These are phyloP conservation scores for Vanrija sp. DNA, from an alignment of 1,284 basidiomycete genomes.

Conservation along the genomic window DNA sequence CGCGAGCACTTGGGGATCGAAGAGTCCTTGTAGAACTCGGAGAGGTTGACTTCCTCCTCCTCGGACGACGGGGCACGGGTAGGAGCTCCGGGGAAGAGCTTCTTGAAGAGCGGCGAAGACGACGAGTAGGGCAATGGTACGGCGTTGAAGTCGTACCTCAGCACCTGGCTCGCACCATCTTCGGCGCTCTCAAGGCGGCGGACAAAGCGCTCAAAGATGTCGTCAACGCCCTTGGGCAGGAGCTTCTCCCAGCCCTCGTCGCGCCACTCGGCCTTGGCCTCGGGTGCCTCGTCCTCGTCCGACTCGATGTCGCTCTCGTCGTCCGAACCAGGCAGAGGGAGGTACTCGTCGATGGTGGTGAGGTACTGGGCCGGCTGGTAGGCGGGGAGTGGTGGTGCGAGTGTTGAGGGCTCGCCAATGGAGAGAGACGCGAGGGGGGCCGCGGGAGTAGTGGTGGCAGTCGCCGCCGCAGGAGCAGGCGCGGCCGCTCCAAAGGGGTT, in stretches of 20 bases:
- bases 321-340: conserved; percentile 32
- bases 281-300: conserved; percentile 28
- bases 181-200: conserved; percentile 40
- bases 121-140: conserved; percentile 47
- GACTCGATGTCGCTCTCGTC: conserved; percentile 21
- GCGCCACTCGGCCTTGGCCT: conserved; percentile 28
- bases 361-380: conserved; percentile 49
- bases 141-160: conserved; percentile 49
- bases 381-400: conserved; percentile 40
- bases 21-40: conserved; percentile 28
- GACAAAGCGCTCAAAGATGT: conserved; percentile 48
- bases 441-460: not conserved
- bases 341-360: conserved; percentile 47
- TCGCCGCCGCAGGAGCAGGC: not conserved
- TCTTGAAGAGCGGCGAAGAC: conserved; percentile 38
- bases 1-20: conserved; percentile 36
- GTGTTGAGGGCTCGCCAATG: conserved; percentile 16
- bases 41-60: conserved; percentile 36
- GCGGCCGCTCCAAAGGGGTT: conserved; percentile 22
- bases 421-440: conserved; percentile 20
- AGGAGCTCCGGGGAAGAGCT: conserved; percentile 42
- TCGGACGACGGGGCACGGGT: conserved; percentile 23
- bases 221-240: conserved; percentile 43
- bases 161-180: conserved; percentile 42
- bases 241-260: conserved; percentile 41